phyloP scores from a whole-genome alignment of 176 grass and related monocot genomes.

The Triticum urartu region DNA sequence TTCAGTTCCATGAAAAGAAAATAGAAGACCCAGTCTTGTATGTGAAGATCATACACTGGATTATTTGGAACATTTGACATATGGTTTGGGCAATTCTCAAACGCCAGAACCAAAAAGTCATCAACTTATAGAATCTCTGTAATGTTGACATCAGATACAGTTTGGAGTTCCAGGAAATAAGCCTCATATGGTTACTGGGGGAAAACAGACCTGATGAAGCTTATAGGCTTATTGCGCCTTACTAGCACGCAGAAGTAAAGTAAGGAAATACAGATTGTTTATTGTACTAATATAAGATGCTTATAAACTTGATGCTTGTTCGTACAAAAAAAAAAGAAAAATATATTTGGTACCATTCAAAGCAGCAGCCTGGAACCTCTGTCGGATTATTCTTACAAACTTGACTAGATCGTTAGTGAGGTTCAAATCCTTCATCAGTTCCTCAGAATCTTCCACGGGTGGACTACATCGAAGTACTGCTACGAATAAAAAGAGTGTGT shows the following conservation, averaged over 20 bases:
- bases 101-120: background rate
- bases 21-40: background rate
- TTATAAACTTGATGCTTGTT: background rate
- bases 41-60: background rate
- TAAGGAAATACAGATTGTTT: background rate
- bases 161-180: background rate
- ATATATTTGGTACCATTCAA: constrained; percentile 50
- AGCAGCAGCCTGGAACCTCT: constrained; percentile 54
- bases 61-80: background rate
- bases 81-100: background rate
- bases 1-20: background rate
- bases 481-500: background rate
- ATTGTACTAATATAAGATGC: background rate
- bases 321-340: background rate
- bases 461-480: constrained; percentile 61
- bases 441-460: constrained; percentile 45
- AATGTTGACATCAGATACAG: background rate
- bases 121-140: background rate
- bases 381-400: constrained; percentile 63
- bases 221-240: background rate
- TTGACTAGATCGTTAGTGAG: constrained; percentile 41
- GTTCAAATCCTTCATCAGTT: constrained; percentile 56
- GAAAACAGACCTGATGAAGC: background rate
- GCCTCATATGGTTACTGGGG: background rate
- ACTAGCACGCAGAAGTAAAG: background rate